Evolutionary conservation across 1,284 basidiomycete species (phyloP).

Genomic region (Fistulinella staudtii): DNA sequence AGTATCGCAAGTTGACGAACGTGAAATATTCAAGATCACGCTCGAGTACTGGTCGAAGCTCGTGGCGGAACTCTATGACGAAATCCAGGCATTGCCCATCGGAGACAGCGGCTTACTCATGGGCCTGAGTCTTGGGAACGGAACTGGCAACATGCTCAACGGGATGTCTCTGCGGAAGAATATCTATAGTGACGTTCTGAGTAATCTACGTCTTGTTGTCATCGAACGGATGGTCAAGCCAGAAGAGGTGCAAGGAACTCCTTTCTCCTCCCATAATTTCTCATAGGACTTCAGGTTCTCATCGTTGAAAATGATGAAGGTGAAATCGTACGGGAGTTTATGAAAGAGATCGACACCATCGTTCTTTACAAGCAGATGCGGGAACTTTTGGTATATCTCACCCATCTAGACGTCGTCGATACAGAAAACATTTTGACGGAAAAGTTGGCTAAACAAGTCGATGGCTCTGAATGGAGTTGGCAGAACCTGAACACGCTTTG

Average conservation of each 20-base stretch:
- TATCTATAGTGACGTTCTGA: conserved; percentile 92
- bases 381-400: conserved; percentile 94
- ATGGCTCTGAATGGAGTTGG: conserved; percentile 99
- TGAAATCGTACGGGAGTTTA: conserved; percentile 98
- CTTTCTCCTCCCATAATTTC: conserved; percentile 7
- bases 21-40: conserved; percentile 99
- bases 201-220: conserved; percentile 92
- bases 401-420: conserved; percentile 94
- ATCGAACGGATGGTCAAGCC: conserved; percentile 99
- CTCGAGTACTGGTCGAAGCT: conserved; percentile 99
- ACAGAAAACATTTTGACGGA: conserved; percentile 97
- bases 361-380: conserved; percentile 99
- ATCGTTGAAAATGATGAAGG: conserved; percentile 99
- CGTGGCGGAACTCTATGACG: conserved; percentile 98
- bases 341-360: conserved; percentile 99
- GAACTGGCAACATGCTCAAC: conserved; percentile 64
- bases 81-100: conserved; percentile 90
- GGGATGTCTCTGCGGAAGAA: conserved; percentile 86
- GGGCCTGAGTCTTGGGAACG: conserved; percentile 80
- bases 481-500: conserved; percentile 98
- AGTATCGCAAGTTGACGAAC: conserved; percentile 96
- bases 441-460: conserved; percentile 95
- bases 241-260: conserved; percentile 73
- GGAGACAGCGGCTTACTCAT: conserved; percentile 92
- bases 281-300: conserved; percentile 60